These are phyloP conservation scores for Pichia inconspicua DNA, from an alignment of 1,139 yeast species.

Conservation along the genomic window DNA sequence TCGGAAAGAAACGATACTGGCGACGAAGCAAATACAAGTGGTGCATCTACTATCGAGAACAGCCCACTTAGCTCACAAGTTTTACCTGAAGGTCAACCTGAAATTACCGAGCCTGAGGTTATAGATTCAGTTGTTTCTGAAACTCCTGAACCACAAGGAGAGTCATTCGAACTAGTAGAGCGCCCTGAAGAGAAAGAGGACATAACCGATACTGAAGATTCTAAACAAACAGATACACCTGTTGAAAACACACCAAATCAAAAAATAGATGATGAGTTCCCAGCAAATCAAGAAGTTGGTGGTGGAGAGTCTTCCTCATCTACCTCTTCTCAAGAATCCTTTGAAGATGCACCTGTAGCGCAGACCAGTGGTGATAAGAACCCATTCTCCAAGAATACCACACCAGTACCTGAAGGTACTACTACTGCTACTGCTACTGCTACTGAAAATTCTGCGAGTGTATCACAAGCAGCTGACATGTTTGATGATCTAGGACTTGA, in stretches of 20 bases:
- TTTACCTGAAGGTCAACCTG: conserved; percentile 21
- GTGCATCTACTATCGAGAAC: conserved; percentile 30
- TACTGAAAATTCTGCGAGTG: not conserved
- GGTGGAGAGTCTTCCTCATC: conserved; percentile 31
- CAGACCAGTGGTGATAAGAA: not conserved
- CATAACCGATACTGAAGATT: not conserved
- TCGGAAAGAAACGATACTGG: conserved; percentile 79
- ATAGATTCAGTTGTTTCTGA: conserved; percentile 11
- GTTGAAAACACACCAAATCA: not conserved
- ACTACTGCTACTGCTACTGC: not conserved
- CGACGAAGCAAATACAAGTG: conserved; percentile 52
- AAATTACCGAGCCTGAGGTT: conserved; percentile 11
- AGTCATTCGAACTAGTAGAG: conserved; percentile 45
- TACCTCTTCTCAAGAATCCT: not conserved
- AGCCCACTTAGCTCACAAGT: conserved; percentile 25
- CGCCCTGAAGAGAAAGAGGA: conserved; percentile 31
- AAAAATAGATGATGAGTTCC: conserved; percentile 10
- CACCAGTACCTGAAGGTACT: not conserved
- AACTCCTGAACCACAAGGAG: conserved; percentile 25
- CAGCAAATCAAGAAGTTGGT: conserved; percentile 14
- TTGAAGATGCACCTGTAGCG: conserved; percentile 8
- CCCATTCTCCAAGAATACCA: not conserved
- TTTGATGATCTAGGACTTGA: conserved; percentile 49
- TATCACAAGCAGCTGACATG: conserved; percentile 13
- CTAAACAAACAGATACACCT: not conserved